Percentiles rank a stretch among this genome's conserved stretches.
phyloP scores from a whole-genome alignment of 495 filamentous ascomycete genomes.

The Aspergillus incahuasiensis region DNA sequence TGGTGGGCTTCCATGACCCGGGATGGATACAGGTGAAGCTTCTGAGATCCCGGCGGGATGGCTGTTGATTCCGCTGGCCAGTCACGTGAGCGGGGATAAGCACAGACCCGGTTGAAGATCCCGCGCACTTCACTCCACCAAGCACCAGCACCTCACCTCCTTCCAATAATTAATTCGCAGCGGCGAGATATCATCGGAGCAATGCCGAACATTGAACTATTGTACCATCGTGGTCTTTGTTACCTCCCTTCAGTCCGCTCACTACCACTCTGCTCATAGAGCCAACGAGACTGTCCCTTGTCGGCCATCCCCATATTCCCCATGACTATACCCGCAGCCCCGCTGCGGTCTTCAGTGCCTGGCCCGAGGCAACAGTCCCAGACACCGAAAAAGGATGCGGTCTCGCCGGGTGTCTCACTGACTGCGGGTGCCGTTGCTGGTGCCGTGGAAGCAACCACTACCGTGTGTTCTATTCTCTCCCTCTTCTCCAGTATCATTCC shows the following conservation, averaged over 20 bases:
- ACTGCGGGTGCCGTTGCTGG: constrained; percentile 52
- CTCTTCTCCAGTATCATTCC: background rate
- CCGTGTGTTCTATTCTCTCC: constrained; percentile 22
- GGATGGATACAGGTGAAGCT: background rate
- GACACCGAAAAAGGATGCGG: background rate
- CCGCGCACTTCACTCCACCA: background rate
- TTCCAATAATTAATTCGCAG: background rate
- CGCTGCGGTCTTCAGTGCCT: background rate
- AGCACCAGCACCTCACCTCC: too few species aligned
- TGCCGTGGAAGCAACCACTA: constrained; percentile 49
- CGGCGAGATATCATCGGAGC: background rate
- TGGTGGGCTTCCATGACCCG: background rate
- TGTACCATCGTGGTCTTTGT: background rate
- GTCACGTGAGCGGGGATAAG: too few species aligned
- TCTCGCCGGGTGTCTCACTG: constrained; percentile 41
- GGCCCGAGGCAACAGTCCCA: background rate
- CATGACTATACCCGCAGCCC: background rate
- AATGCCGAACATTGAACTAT: background rate
- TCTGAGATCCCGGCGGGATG: background rate
- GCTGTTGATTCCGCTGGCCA: background rate
- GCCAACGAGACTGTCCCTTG: too few species aligned
- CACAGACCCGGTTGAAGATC: background rate
- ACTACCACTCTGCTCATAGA: too few species aligned
- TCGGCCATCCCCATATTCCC: background rate
- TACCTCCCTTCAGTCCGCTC: background rate